A percentile compares a stretch with the other conserved stretches of the same genome.
Conservation (phyloP, 1,139 yeast genomes). For the Candida neerlandica region DNA sequence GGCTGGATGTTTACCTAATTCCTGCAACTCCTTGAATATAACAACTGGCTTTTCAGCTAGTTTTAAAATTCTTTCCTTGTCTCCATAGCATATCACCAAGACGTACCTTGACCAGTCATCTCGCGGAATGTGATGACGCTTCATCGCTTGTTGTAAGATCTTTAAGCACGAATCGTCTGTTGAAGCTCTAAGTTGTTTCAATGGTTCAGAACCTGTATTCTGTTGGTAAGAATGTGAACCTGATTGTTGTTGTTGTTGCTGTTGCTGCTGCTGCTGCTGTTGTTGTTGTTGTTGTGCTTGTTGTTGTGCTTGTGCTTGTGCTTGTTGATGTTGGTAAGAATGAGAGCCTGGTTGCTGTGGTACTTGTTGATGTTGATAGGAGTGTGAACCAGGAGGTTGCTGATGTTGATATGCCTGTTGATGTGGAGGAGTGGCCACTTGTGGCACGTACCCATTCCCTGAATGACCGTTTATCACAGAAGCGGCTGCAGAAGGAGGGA, state of each 20-base stretch:
- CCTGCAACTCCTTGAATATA: conserved; percentile 86
- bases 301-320: background rate
- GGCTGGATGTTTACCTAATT: conserved; percentile 86
- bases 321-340: background rate
- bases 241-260: background rate
- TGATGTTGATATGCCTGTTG: background rate
- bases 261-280: background rate
- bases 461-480: conserved; percentile 5
- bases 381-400: conserved; percentile 3
- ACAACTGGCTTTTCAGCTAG: conserved; percentile 87
- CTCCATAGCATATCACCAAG: conserved; percentile 87
- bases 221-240: conserved; percentile 3
- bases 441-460: background rate
- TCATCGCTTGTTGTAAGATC: conserved; percentile 87
- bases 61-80: conserved; percentile 81
- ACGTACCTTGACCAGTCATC: conserved; percentile 91
- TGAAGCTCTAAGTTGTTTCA: conserved; percentile 83
- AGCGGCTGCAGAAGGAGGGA: background rate
- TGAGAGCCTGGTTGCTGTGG: background rate
- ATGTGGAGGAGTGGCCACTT: conserved; percentile 8
- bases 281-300: conserved; percentile 9
- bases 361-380: conserved; percentile 5
- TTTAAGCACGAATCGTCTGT: conserved; percentile 92
- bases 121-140: conserved; percentile 75
- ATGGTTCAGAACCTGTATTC: conserved; percentile 54